These are phyloP conservation scores for Lachnellula cervina DNA, from an alignment of 2,329 filamentous ascomycete genomes.

Conservation along the genomic window DNA sequence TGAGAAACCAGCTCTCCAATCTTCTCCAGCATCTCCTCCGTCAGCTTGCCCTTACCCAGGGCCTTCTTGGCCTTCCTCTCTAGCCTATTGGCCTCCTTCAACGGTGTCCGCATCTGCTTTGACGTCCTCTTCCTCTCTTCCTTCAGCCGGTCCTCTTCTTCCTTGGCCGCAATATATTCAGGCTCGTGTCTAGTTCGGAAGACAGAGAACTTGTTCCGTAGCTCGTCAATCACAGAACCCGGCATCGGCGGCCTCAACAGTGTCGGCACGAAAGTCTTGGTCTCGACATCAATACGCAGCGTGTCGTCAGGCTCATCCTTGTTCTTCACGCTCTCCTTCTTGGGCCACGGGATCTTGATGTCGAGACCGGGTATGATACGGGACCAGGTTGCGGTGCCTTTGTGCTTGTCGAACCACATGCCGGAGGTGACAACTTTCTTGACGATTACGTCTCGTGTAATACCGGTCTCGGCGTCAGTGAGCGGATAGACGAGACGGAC, in stretches of 20 bases:
- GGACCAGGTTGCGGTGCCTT: conserved; percentile 44
- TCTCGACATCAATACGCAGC: conserved; percentile 67
- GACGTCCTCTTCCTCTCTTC: conserved; percentile 28
- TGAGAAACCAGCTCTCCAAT: conserved; percentile 31
- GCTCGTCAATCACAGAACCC: conserved; percentile 71
- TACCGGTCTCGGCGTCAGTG: conserved; percentile 58
- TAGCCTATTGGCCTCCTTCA: conserved; percentile 28
- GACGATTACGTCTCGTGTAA: conserved; percentile 70
- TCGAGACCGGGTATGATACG: conserved; percentile 67
- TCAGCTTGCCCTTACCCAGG: conserved; percentile 29
- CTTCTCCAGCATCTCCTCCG: conserved; percentile 27
- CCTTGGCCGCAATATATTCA: conserved; percentile 64
- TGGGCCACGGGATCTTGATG: conserved; percentile 73
- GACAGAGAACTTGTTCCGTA: conserved; percentile 75
- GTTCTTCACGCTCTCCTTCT: conserved; percentile 41
- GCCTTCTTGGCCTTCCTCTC: conserved; percentile 25
- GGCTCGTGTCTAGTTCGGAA: conserved; percentile 77
- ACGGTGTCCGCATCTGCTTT: conserved; percentile 29
- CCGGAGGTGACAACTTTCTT: conserved; percentile 57
- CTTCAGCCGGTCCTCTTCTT: conserved; percentile 49
- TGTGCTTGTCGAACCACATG: conserved; percentile 46
- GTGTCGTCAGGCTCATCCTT: conserved; percentile 65
- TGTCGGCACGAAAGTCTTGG: conserved; percentile 71
- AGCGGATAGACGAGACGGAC: conserved; percentile 80
- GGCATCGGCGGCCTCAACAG: conserved; percentile 77